These are phyloP conservation scores for Xylaria intraflava DNA, from an alignment of 495 filamentous ascomycete genomes.

Conservation along the genomic window DNA sequence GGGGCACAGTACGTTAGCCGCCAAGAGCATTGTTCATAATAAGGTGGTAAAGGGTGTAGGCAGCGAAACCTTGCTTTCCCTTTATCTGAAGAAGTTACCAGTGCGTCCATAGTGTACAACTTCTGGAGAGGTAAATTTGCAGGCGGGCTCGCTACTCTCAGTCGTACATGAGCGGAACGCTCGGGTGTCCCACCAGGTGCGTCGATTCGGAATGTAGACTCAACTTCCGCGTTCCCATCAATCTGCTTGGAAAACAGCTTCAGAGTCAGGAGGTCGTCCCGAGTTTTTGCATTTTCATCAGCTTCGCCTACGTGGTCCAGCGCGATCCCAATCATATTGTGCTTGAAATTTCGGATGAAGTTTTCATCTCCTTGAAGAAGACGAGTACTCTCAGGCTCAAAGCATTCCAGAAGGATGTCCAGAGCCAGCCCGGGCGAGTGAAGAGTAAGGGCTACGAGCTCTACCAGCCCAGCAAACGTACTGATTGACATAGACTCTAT, in stretches of 20 bases:
- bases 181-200: slow-evolving; percentile 25
- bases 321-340: slow-evolving; percentile 39
- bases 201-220: slow-evolving; percentile 37
- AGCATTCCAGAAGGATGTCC: slow-evolving; percentile 38
- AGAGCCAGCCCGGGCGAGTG: slow-evolving; percentile 34
- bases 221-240: slow-evolving; percentile 24
- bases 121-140: slow-evolving; percentile 26
- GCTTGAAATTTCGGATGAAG: slow-evolving; percentile 24
- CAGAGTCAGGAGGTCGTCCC: slow-evolving; percentile 28
- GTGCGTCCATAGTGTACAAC: slow-evolving; percentile 33
- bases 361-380: slow-evolving; percentile 29
- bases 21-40: slow-evolving; percentile 40
- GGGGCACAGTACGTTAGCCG: slow-evolving; percentile 36
- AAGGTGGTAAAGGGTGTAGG: slow-evolving; percentile 37
- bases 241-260: slow-evolving; percentile 11
- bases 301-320: slow-evolving; percentile 46
- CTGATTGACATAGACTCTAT: slow-evolving; percentile 24
- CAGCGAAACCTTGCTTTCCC: slow-evolving; percentile 37
- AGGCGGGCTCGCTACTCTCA: slow-evolving; percentile 33
- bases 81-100: slow-evolving; percentile 31
- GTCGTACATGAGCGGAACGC: slow-evolving; percentile 35
- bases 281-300: slow-evolving; percentile 22
- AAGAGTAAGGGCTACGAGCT: slow-evolving; percentile 38
- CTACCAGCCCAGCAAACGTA: slow-evolving; percentile 28
- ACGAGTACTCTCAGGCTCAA: slow-evolving; percentile 34